Evolutionary conservation across 805 yeast genomes (phyloP).

Genomic region (Wickerhamomyces bisporus): DNA sequence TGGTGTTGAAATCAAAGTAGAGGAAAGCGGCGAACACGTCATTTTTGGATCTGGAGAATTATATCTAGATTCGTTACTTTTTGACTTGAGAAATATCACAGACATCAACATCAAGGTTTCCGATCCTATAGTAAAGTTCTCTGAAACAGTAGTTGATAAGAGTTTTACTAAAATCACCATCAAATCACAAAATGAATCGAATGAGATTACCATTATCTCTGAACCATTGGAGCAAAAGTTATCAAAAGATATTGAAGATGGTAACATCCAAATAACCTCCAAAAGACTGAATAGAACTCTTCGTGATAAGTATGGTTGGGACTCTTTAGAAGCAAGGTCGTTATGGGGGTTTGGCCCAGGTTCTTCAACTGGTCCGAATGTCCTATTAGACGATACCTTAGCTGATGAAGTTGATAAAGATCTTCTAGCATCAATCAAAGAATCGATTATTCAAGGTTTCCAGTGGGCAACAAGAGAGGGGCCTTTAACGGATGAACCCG

Average conservation of each 20-base stretch:
- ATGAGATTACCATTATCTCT: slow-evolving; percentile 63
- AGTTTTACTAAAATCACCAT: slow-evolving; percentile 67
- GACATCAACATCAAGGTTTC: slow-evolving; percentile 74
- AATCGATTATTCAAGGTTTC: slow-evolving; percentile 69
- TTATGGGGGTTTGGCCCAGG: slow-evolving; percentile 74
- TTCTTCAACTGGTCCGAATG: slow-evolving; percentile 42
- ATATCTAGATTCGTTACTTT: slow-evolving; percentile 76
- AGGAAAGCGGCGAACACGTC: slow-evolving; percentile 85
- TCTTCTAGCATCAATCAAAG: slow-evolving; percentile 39
- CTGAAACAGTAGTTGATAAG: slow-evolving; percentile 67
- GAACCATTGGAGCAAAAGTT: slow-evolving; percentile 63
- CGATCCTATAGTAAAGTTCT: slow-evolving; percentile 73
- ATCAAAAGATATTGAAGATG: slow-evolving; percentile 50
- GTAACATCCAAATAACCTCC: slow-evolving; percentile 34
- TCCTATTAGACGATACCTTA: slow-evolving; percentile 65
- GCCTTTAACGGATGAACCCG: slow-evolving; percentile 85
- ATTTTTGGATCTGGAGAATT: slow-evolving; percentile 83
- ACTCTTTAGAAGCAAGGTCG: slow-evolving; percentile 74
- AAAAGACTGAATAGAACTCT: slow-evolving; percentile 46
- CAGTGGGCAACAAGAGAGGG: slow-evolving; percentile 82
- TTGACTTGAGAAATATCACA: slow-evolving; percentile 60
- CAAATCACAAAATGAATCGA: slow-evolving; percentile 47
- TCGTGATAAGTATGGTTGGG: slow-evolving; percentile 66
- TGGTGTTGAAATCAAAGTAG: slow-evolving; percentile 64
- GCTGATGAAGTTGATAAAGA: slow-evolving; percentile 63